These are phyloP conservation scores for Alternaria postmessia DNA, from an alignment of 2,329 filamentous ascomycete species.

Conservation along the genomic window DNA sequence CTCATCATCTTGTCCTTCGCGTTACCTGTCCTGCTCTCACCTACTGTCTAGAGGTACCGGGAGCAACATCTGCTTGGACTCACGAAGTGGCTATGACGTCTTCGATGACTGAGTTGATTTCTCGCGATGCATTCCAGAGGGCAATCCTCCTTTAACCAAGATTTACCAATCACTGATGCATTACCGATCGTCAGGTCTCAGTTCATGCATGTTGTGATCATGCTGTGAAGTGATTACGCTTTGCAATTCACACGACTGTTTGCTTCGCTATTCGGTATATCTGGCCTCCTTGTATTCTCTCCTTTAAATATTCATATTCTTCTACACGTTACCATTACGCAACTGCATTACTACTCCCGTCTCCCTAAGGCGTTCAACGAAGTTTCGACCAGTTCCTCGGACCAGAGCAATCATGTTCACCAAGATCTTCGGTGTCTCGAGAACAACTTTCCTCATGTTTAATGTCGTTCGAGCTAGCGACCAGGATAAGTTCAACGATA, in stretches of 20 bases:
- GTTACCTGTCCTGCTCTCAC: background rate
- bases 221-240: background rate
- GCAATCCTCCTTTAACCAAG: background rate
- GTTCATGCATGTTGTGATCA: background rate
- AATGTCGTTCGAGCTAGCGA: slow-evolving; percentile 19
- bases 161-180: background rate
- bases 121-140: background rate
- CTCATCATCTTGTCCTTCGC: background rate
- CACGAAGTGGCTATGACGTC: background rate
- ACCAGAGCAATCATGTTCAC: slow-evolving; percentile 10
- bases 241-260: background rate
- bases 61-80: background rate
- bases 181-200: background rate
- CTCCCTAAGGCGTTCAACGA: too few species aligned
- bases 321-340: background rate
- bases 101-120: background rate
- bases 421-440: slow-evolving; percentile 1
- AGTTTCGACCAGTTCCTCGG: too few species aligned
- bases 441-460: slow-evolving; percentile 12
- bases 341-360: background rate
- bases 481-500: slow-evolving; percentile 20
- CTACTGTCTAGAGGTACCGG: background rate
- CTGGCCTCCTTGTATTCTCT: background rate
- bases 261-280: background rate
- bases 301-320: background rate